A percentile compares a stretch with the other conserved stretches of the same genome.
Evolutionary conservation across 208 protist genomes (phyloP).

Genomic region (Sergeia podlipaevii): DNA sequence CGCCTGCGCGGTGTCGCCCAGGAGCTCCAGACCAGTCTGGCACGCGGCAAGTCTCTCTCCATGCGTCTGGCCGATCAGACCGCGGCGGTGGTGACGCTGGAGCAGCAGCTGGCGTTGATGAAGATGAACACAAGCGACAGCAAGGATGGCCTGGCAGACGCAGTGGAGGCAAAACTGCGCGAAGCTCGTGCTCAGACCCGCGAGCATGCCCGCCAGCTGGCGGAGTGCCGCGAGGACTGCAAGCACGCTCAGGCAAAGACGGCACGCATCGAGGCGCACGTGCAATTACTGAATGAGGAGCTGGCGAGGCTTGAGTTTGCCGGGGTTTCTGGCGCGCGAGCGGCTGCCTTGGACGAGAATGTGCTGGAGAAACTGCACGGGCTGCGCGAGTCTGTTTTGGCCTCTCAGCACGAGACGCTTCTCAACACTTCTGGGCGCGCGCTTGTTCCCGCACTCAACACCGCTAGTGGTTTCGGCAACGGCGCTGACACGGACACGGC

Average conservation of each 20-base stretch:
- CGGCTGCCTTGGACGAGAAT: constrained; percentile 39
- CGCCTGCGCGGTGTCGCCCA: constrained; percentile 38
- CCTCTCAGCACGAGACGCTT: constrained; percentile 55
- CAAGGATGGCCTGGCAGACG: constrained; percentile 35
- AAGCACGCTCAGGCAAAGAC: constrained; percentile 52
- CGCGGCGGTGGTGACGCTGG: constrained; percentile 40
- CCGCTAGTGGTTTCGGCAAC: constrained; percentile 1
- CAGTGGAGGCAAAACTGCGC: constrained; percentile 39
- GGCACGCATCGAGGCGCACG: constrained; percentile 45
- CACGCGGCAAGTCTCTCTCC: constrained; percentile 33
- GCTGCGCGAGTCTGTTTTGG: constrained; percentile 76
- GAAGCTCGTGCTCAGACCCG: constrained; percentile 43
- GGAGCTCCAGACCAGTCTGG: constrained; percentile 34
- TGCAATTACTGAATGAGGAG: constrained; percentile 61
- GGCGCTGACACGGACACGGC: constrained; percentile 32
- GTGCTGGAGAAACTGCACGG: constrained; percentile 47
- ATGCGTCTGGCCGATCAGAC: constrained; percentile 53
- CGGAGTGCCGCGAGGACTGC: constrained; percentile 64
- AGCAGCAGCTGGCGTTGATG: constrained; percentile 55
- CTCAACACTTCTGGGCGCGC: too few relatives aligned
- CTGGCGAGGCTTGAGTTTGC: constrained; percentile 63
- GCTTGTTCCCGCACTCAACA: constrained; percentile 17
- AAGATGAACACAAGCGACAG: constrained; percentile 25
- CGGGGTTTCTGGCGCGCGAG: constrained; percentile 13
- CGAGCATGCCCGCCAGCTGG: constrained; percentile 42